Conservation (phyloP, 2,329 filamentous ascomycete genomes). For the Ceratocystis colombiana region DNA sequence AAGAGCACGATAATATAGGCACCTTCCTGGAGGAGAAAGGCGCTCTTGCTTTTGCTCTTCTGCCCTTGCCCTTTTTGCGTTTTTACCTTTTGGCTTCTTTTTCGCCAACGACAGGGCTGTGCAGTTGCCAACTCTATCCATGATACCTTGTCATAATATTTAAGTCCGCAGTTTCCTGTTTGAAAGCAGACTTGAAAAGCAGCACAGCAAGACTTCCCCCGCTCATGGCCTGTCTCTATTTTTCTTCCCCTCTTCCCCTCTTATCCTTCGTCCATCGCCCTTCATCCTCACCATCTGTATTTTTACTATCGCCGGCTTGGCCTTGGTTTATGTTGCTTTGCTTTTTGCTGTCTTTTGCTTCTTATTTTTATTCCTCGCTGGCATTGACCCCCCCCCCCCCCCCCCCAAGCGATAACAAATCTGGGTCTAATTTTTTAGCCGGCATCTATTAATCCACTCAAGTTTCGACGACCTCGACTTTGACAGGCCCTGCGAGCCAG, state of each 20-base stretch:
- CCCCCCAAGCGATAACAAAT: not conserved
- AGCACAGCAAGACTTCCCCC: not conserved
- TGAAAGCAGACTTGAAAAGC: not conserved
- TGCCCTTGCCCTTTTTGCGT: no score
- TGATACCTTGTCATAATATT: not conserved
- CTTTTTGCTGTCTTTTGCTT: not conserved
- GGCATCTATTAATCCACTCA: not conserved
- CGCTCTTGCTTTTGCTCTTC: not conserved
- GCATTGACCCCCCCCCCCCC: not conserved
- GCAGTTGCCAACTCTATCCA: slow-evolving; percentile 7
- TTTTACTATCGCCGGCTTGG: not conserved
- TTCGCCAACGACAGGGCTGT: slow-evolving; percentile 5
- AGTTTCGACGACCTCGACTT: no score
- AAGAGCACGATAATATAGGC: no score
- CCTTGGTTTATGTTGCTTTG: not conserved
- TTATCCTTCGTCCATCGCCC: slow-evolving; percentile 30
- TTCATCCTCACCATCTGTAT: not conserved
- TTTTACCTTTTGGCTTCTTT: not conserved
- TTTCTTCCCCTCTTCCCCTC: slow-evolving; percentile 25
- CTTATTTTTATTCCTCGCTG: slow-evolving; percentile 30
- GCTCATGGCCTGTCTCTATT: slow-evolving; percentile 12
- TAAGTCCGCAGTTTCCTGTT: slow-evolving; percentile 5
- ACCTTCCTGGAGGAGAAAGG: not conserved
- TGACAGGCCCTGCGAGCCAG: no score
- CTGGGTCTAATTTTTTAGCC: not conserved